phyloP scores from a whole-genome alignment of 257 asterid species.

The Petunia secreta region DNA sequence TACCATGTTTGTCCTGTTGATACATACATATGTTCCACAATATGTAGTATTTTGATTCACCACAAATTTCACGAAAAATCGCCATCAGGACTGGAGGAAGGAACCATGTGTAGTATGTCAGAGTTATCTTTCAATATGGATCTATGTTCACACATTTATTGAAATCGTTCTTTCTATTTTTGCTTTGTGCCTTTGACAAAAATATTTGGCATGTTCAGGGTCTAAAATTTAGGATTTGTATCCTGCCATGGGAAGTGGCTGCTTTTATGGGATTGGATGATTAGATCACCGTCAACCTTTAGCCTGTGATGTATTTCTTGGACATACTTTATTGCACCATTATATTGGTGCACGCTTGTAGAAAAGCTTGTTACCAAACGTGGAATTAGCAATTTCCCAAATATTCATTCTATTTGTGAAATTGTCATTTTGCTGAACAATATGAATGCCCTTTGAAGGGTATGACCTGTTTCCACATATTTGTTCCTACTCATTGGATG shows the following conservation, averaged over 20 bases:
- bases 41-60: not conserved
- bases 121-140: conserved; percentile 15
- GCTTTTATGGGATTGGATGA: conserved; percentile 12
- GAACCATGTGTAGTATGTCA: conserved; percentile 17
- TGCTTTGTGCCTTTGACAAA: conserved; percentile 7
- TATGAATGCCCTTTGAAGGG: not conserved
- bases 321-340: not conserved
- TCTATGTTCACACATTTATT: not conserved
- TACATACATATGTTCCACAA: not conserved
- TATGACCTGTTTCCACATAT: not conserved
- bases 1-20: conserved; percentile 16
- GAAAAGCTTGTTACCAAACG: not conserved
- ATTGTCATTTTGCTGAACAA: not conserved
- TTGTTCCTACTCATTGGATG: not conserved
- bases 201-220: conserved; percentile 1
- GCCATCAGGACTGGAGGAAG: not conserved
- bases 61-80: not conserved
- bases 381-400: not conserved
- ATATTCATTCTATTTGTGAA: not conserved
- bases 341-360: not conserved
- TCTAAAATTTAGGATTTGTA: not conserved
- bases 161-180: not conserved
- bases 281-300: not conserved
- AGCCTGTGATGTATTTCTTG: not conserved
- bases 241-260: not conserved